Evolutionary conservation across 257 asterid genomes (phyloP).

Genomic region (Rehmannia glutinosa): DNA sequence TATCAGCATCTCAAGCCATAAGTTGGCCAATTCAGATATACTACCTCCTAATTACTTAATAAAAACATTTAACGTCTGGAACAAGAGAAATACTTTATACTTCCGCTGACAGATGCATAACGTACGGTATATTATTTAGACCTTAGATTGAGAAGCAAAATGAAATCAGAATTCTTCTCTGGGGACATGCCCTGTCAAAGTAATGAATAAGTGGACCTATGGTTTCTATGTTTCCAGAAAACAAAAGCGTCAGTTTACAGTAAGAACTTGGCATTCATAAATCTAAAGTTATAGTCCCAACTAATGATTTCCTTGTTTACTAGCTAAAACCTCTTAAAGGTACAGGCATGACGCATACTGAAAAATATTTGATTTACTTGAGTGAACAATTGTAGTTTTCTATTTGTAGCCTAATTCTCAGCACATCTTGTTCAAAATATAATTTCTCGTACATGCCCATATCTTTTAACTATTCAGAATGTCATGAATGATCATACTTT

Average conservation of each 20-base stretch:
- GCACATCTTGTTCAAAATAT: background rate
- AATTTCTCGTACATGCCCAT: background rate
- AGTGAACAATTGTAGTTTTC: slow-evolving; percentile 2
- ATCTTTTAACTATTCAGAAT: background rate
- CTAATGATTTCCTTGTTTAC: background rate
- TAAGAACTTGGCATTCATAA: background rate
- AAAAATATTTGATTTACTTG: background rate
- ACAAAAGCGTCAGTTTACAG: background rate
- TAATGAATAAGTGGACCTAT: background rate
- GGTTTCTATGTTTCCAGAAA: background rate
- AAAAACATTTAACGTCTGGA: background rate
- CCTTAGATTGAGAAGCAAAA: background rate
- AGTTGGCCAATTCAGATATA: background rate
- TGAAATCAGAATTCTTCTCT: background rate
- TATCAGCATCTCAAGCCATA: background rate
- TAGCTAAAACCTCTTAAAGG: background rate
- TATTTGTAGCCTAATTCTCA: background rate
- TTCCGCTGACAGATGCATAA: background rate
- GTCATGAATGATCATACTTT: background rate
- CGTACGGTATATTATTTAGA: background rate
- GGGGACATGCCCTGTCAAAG: background rate
- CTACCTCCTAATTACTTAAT: background rate
- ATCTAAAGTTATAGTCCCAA: background rate
- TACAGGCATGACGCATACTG: background rate
- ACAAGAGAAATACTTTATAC: background rate